Conservation (phyloP, 75 land plant genomes). For the Sequoia sempervirens region DNA sequence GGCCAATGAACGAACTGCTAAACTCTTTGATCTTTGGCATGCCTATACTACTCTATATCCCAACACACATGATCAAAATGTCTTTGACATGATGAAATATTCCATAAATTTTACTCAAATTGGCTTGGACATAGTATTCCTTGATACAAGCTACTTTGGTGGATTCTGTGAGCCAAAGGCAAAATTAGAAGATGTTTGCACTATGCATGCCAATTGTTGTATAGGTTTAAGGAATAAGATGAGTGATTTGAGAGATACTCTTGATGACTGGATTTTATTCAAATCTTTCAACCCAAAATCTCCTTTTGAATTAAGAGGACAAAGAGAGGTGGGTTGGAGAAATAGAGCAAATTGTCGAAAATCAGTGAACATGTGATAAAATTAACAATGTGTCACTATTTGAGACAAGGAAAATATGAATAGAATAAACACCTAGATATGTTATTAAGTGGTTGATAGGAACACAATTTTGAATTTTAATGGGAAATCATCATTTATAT, state of each 20-base stretch:
- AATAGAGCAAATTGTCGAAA: background rate
- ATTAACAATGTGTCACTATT: too few relatives aligned
- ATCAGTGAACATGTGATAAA: too few relatives aligned
- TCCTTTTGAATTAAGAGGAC: background rate
- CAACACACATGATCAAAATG: constrained; percentile 45
- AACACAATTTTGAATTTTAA: too few relatives aligned
- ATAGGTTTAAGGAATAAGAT: constrained; percentile 31
- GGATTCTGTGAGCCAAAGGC: constrained; percentile 50
- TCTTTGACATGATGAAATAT: constrained; percentile 41
- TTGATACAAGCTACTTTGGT: constrained; percentile 46
- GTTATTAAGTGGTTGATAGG: too few relatives aligned
- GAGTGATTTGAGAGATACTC: constrained; percentile 23
- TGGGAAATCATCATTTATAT: too few relatives aligned
- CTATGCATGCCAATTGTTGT: constrained; percentile 67
- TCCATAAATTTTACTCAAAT: constrained; percentile 16
- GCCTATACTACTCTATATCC: constrained; percentile 15
- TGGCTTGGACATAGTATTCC: constrained; percentile 38
- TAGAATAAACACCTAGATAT: too few relatives aligned
- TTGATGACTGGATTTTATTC: constrained; percentile 36
- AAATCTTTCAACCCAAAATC: constrained; percentile 1
- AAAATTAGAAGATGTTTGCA: constrained; percentile 26
- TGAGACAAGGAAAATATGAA: too few relatives aligned
- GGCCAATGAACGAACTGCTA: constrained; percentile 32
- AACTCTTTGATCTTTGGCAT: constrained; percentile 56
- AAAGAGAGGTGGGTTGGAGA: background rate